Evolutionary conservation across 352 stramenopile species (phyloP).

Genomic region (Blastocystis sp.): DNA sequence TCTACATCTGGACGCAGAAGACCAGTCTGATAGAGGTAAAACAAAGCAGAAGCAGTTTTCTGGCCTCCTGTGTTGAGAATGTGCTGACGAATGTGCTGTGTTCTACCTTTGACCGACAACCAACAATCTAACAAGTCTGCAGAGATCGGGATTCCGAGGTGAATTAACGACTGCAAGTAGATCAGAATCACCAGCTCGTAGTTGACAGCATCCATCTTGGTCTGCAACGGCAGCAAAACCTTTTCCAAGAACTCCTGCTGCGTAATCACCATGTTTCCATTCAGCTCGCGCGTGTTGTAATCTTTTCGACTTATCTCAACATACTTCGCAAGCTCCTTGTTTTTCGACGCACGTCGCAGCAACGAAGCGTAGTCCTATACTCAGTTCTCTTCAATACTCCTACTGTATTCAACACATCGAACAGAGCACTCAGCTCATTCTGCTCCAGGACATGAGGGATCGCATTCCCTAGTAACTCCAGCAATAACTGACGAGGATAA

Average conservation of each 20-base stretch:
- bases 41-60: neutral
- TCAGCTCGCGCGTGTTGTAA: conserved; percentile 35
- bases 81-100: neutral
- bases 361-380: conserved; percentile 16
- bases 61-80: neutral
- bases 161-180: conserved; percentile 3
- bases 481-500: neutral
- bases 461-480: neutral
- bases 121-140: neutral
- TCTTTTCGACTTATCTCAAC: neutral
- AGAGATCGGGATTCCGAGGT: neutral
- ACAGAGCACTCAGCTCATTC: neutral
- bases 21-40: neutral
- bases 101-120: neutral
- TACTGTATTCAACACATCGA: neutral
- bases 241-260: conserved; percentile 8
- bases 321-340: neutral
- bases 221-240: neutral
- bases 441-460: neutral
- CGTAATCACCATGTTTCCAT: conserved; percentile 38
- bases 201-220: neutral
- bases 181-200: neutral
- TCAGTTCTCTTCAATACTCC: neutral
- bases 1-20: neutral
- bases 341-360: neutral